These are phyloP conservation scores for Meyerozyma athensensis DNA, from an alignment of 1,139 yeast genomes.

Conservation along the genomic window DNA sequence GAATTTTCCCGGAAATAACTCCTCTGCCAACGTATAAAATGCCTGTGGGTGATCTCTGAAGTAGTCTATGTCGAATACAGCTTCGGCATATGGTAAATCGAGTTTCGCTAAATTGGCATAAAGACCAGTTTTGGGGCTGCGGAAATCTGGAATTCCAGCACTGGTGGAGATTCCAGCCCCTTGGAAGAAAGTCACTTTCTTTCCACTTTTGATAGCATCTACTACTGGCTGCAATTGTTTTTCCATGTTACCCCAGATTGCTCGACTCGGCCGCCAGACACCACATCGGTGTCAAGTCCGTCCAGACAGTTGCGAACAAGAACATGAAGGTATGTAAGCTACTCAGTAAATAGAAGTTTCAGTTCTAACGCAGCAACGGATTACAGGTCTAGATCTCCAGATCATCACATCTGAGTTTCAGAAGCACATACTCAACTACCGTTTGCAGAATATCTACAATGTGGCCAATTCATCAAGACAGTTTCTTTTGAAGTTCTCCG, in stretches of 20 bases:
- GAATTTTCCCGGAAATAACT: constrained; percentile 82
- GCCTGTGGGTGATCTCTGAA: constrained; percentile 74
- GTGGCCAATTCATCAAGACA: constrained; percentile 68
- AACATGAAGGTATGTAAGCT: constrained; percentile 5
- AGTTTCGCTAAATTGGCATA: constrained; percentile 74
- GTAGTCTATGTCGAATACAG: constrained; percentile 87
- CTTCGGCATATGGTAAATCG: constrained; percentile 86
- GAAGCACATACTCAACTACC: constrained; percentile 50
- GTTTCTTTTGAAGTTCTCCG: constrained; percentile 72
- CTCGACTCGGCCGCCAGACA: neutral
- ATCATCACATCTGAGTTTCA: constrained; percentile 65
- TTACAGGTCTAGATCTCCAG: constrained; percentile 78
- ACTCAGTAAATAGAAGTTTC: neutral
- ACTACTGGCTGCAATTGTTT: neutral
- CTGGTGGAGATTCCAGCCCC: constrained; percentile 95
- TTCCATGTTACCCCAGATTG: constrained; percentile 4
- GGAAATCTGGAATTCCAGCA: constrained; percentile 93
- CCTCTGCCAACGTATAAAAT: constrained; percentile 78
- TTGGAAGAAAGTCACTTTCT: constrained; percentile 46
- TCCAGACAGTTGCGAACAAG: too few relatives aligned
- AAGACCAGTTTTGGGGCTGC: constrained; percentile 88
- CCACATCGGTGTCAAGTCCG: neutral
- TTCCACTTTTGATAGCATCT: constrained; percentile 3
- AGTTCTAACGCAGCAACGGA: constrained; percentile 60
- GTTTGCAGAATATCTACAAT: constrained; percentile 84